Base-by-base conservation (phyloP, 495 filamentous ascomycete genomes). In the Neurospora sp. region DNA sequence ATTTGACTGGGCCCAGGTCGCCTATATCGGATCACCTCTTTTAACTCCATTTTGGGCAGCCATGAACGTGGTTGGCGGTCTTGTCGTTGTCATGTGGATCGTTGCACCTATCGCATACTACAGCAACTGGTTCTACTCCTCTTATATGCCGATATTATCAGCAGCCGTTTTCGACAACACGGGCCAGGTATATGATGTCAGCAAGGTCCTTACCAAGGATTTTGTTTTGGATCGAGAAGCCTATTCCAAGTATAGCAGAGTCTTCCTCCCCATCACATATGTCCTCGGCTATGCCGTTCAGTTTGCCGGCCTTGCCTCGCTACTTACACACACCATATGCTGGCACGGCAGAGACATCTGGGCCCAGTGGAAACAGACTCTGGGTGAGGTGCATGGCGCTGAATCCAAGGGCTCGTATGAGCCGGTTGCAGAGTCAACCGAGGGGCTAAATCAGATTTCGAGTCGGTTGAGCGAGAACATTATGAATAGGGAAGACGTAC, bases 1-100 rank as follows among this genome's bases (percentile, higher is more conserved):
- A 0, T 97, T 97, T 73, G 94, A 97, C 82, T 97, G 94, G 94
- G 89, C 92, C 0, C 94, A 97, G 81, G 90, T 97, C 53, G 93
- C 94, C 9, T 97, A 94, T 75, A 96, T 95, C 73, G 92, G 92
- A 14, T 96, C 92, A 39, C 94, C 94, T 0, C 85, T 97, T 0
- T 82, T 97, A 31, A 93, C 92, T 1, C 94, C 94, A 0, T 97
- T 94, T 77, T 97, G 94, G 94, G 94, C 94, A 7, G 93, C 93
- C 2, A 84, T 93, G 75, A 97, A 97, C 79, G 93, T 97, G 31
- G 89, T 97, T 69, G 90, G 90, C 35, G 94, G 94, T 2, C 86
- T 97, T 73, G 89, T 93, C 3, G 81, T 94, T 27, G 92, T 97
- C 59, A 97, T 95, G 90, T 97, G 93, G 93, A 84, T 97, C 42